Conservation (phyloP, 495 filamentous ascomycete species). For the Aspergillus ostianus region DNA sequence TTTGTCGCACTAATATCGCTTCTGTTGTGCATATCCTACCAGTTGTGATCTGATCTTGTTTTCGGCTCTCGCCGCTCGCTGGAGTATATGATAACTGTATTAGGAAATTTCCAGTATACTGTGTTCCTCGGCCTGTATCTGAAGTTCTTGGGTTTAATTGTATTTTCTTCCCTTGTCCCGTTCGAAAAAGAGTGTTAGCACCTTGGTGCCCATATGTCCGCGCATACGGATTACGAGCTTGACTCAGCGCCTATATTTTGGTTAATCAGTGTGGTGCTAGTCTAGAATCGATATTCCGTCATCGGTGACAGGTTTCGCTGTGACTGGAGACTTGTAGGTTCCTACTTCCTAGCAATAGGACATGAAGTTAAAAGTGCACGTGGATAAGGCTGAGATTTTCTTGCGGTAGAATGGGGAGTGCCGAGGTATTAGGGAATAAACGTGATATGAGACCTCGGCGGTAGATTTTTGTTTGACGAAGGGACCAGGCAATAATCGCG, state of each 20-base stretch:
- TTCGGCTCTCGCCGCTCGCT: constrained; percentile 6
- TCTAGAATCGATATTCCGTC: not conserved
- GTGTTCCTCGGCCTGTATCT: not conserved
- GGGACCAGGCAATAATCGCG: no score
- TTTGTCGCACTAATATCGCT: constrained; percentile 8
- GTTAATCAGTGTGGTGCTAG: constrained; percentile 4
- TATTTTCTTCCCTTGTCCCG: not conserved
- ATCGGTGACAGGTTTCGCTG: not conserved
- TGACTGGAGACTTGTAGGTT: not conserved
- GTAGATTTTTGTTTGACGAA: no score
- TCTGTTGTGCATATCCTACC: constrained; percentile 8
- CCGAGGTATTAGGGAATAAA: no score
- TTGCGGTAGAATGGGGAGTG: no score
- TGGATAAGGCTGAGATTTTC: no score
- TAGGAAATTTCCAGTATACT: constrained; percentile 2
- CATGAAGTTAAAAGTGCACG: no score
- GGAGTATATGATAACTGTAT: constrained; percentile 5
- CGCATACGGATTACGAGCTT: constrained; percentile 4
- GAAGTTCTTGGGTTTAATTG: not conserved
- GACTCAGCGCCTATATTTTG: constrained; percentile 1
- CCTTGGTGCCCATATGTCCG: constrained; percentile 9
- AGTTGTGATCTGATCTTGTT: constrained; percentile 10
- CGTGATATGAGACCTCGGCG: no score
- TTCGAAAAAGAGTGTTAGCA: constrained; percentile 9
- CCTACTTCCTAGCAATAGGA: no score